Base-by-base conservation (phyloP, 2,329 filamentous ascomycete species). In the Immersiporthe knoxdaviesiana region DNA sequence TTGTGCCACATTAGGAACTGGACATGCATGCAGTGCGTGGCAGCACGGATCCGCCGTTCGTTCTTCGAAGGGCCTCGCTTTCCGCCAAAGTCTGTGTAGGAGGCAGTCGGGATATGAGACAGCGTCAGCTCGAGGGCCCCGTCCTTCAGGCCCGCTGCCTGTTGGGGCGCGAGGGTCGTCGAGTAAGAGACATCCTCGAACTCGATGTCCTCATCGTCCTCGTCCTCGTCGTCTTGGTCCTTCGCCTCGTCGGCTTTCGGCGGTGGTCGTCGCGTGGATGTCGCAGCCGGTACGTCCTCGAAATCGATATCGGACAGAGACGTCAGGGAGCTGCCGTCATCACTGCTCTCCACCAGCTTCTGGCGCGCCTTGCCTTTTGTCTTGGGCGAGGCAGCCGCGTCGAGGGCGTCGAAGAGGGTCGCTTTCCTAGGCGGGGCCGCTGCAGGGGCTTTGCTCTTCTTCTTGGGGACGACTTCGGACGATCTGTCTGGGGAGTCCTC, bases 1-100 rank as follows among this genome's bases (percentile, higher is more conserved):
- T 98, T 98, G 77, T 98, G 94, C 85, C 91, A 97, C 70, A 99
- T 85, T 21, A 99, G 82, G 65, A 90, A 88, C 77, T 97, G 90
- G 1, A 98, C 94, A 79, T 99, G 96, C 73, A 97, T 85, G 74
- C 92, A 92, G 79, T 99, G 96, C 0, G 93, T 94, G 3, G 90
- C 85, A 44, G 90, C 87, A 35, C 96, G 87, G 68, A 95, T 91
- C 70, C 89, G 87, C 65, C 93, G 88, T 76, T 97, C 93, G 37
- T 91, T 88, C 79, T 97, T 97, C 2, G 92, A 91, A 0, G 92
- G 92, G 0, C 93, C 94, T 77, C 95, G 97, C 79, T 93, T 97
- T 24, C 83, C 83, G 30, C 88, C 88, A 59, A 87, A 83, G 0
- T 87, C 82, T 72, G 90, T 90, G 12, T 85, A 84, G 37, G 91